These are phyloP conservation scores for Mycena indigotica DNA, from an alignment of 768 basidiomycete genomes.

Conservation along the genomic window DNA sequence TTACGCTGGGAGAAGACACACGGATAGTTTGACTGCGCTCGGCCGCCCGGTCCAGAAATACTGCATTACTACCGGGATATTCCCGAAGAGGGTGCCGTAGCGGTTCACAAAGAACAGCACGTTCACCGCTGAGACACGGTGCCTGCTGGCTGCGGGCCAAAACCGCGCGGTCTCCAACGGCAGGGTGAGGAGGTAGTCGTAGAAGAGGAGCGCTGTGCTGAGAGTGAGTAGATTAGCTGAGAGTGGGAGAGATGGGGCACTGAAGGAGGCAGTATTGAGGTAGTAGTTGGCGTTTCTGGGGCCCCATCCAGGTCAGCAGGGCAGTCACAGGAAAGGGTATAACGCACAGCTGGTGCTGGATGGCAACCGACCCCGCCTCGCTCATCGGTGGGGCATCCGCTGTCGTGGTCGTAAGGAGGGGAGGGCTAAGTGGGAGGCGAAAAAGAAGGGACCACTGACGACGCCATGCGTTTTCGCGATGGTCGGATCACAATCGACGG, in stretches of 20 bases:
- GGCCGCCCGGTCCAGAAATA: conserved; percentile 18
- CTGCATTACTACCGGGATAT: conserved; percentile 8
- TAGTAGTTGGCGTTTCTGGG: conserved; percentile 11
- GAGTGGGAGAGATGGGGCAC: not conserved
- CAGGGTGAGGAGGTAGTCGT: conserved; percentile 16
- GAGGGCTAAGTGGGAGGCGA: no score
- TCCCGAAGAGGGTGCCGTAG: conserved; percentile 11
- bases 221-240: no score
- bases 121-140: not conserved
- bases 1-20: no score
- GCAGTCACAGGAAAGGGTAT: not conserved
- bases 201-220: conserved; percentile 12
- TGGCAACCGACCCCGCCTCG: no score
- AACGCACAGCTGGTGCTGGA: conserved; percentile 12
- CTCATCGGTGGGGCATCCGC: no score
- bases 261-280: conserved; percentile 2
- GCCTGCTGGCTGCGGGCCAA: not conserved
- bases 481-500: no score
- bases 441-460: no score
- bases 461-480: no score
- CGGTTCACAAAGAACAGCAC: conserved; percentile 15
- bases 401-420: no score
- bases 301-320: no score
- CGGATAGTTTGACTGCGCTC: no score
- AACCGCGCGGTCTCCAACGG: conserved; percentile 15